Evolutionary conservation across 208 protist genomes (phyloP).

Genomic region (Leishmania braziliensis): DNA sequence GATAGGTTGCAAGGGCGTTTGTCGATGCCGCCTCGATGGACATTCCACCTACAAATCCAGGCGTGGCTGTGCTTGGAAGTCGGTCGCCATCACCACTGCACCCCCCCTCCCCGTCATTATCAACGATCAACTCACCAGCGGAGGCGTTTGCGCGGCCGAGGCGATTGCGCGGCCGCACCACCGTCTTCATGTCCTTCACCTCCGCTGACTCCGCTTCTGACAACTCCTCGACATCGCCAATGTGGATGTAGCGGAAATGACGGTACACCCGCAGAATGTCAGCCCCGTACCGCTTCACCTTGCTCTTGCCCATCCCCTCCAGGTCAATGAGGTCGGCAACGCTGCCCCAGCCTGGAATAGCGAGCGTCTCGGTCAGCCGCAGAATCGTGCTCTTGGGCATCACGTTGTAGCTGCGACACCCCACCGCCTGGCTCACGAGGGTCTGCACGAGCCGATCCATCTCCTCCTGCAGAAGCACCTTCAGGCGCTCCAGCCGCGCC

Average conservation of each 20-base stretch:
- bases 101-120: constrained; percentile 22
- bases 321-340: constrained; percentile 76
- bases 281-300: constrained; percentile 84
- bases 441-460: constrained; percentile 75
- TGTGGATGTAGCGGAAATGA: constrained; percentile 73
- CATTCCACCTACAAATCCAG: neutral
- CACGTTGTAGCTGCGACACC: constrained; percentile 84
- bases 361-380: constrained; percentile 68
- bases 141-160: constrained; percentile 33
- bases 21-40: neutral
- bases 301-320: constrained; percentile 89
- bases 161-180: constrained; percentile 44
- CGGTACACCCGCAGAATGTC: constrained; percentile 81
- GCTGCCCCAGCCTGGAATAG: constrained; percentile 64
- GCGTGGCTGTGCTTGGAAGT: neutral
- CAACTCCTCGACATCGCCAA: constrained; percentile 83
- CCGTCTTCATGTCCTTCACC: constrained; percentile 54
- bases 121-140: constrained; percentile 20
- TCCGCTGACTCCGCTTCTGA: constrained; percentile 53
- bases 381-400: constrained; percentile 85
- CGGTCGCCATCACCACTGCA: constrained; percentile 5
- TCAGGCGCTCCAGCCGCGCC: constrained; percentile 52
- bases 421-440: constrained; percentile 72
- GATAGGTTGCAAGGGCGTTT: constrained; percentile 8
- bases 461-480: constrained; percentile 52